phyloP scores from a whole-genome alignment of 352 stramenopile genomes.

The Aphanomyces stellatus region DNA sequence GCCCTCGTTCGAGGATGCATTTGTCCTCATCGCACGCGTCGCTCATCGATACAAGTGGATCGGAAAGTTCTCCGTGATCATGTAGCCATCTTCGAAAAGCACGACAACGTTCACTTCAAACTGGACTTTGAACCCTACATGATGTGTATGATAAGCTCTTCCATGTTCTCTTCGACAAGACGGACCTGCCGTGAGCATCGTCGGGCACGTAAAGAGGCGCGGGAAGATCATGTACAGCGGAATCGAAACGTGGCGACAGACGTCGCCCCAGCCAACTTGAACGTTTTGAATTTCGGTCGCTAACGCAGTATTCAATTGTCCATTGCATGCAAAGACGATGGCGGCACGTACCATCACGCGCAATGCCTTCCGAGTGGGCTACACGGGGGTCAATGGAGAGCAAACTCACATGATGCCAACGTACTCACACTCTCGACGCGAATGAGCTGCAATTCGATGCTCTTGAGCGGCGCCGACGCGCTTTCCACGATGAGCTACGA shows the following conservation, averaged over 20 bases:
- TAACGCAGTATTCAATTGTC: slow-evolving; percentile 15
- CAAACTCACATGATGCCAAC: no score
- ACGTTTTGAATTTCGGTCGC: slow-evolving; percentile 93
- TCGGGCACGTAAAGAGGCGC: slow-evolving; percentile 86
- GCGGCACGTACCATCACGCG: slow-evolving; percentile 50
- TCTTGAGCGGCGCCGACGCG: slow-evolving; percentile 70
- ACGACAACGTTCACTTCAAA: slow-evolving; percentile 92
- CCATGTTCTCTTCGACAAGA: neutral
- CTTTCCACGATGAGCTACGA: slow-evolving; percentile 67
- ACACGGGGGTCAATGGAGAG: neutral
- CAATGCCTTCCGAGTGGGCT: slow-evolving; percentile 60
- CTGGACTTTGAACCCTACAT: slow-evolving; percentile 80
- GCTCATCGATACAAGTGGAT: slow-evolving; percentile 77
- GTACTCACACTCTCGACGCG: slow-evolving; percentile 74
- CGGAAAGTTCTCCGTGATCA: slow-evolving; percentile 87
- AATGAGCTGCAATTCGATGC: slow-evolving; percentile 86
- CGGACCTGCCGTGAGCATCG: slow-evolving; percentile 69
- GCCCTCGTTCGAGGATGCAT: no score
- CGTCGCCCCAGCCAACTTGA: slow-evolving; percentile 88
- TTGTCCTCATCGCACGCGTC: no score
- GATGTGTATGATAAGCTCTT: no score
- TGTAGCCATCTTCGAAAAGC: slow-evolving; percentile 86
- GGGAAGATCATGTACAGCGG: slow-evolving; percentile 94
- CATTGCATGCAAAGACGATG: neutral
- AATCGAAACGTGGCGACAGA: slow-evolving; percentile 82